Evolutionary conservation across 2,329 filamentous ascomycete genomes (phyloP).

Genomic region (Mariannaea elegans): DNA sequence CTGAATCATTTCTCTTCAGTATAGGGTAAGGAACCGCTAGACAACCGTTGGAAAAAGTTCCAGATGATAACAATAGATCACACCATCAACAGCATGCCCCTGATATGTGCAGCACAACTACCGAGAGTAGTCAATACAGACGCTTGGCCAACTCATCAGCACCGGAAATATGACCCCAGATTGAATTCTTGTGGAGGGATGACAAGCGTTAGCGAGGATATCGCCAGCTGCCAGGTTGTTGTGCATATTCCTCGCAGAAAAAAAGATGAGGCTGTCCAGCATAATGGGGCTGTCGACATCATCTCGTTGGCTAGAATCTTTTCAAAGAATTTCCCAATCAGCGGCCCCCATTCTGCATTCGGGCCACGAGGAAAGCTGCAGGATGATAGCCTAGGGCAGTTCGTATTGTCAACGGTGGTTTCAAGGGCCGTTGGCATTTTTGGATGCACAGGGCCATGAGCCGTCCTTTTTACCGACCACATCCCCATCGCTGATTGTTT

Average conservation of each 20-base stretch:
- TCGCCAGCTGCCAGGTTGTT: constrained; percentile 12
- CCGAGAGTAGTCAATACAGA: neutral
- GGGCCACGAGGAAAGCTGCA: neutral
- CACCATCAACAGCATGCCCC: neutral
- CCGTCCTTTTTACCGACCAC: neutral
- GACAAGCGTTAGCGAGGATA: constrained; percentile 6
- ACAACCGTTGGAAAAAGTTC: neutral
- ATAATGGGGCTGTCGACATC: constrained; percentile 6
- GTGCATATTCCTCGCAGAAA: constrained; percentile 16
- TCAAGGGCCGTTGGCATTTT: neutral
- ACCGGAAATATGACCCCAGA: neutral
- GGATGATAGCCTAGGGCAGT: neutral
- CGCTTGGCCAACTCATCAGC: neutral
- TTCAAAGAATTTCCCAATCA: neutral
- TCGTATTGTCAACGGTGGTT: neutral
- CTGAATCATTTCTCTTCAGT: no score
- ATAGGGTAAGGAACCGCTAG: neutral
- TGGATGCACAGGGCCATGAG: neutral
- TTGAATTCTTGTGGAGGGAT: neutral
- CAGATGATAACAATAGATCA: neutral
- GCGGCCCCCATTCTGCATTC: neutral
- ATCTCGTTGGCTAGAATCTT: neutral
- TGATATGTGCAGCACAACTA: neutral
- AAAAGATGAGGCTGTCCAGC: constrained; percentile 4
- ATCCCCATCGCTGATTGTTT: neutral